phyloP scores from a whole-genome alignment of 1,139 yeast genomes.

The Pichia sp. region DNA sequence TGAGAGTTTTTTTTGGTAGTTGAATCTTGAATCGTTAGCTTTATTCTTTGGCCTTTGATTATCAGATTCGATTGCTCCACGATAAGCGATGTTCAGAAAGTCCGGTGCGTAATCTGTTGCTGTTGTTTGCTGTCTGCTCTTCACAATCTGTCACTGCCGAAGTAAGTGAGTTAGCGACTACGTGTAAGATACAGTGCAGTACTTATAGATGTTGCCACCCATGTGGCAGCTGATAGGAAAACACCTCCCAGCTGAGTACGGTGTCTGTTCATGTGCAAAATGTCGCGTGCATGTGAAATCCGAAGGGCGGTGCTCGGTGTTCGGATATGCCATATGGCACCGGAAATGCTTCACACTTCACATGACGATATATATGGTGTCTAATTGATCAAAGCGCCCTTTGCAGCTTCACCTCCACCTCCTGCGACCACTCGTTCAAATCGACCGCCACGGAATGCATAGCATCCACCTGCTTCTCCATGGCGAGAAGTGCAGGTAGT shows the following conservation, averaged over 20 bases:
- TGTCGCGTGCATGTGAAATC: not conserved
- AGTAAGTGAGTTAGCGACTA: too few relatives aligned
- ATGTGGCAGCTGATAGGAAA: not conserved
- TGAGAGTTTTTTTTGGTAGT: too few relatives aligned
- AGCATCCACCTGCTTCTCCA: constrained; percentile 41
- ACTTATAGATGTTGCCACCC: too few relatives aligned
- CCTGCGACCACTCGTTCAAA: constrained; percentile 54
- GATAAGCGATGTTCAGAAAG: too few relatives aligned
- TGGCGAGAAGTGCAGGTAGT: constrained; percentile 29
- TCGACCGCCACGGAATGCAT: constrained; percentile 45
- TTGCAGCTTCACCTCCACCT: constrained; percentile 36
- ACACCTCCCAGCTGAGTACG: not conserved
- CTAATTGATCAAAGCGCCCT: not conserved
- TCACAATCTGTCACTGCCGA: too few relatives aligned
- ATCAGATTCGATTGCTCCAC: too few relatives aligned
- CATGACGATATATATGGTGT: too few relatives aligned
- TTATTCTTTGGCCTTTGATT: too few relatives aligned
- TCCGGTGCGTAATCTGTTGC: too few relatives aligned
- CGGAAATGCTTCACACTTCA: not conserved
- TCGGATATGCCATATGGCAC: not conserved
- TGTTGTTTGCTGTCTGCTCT: too few relatives aligned
- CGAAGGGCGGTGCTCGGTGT: not conserved
- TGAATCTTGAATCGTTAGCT: too few relatives aligned
- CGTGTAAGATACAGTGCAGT: too few relatives aligned
- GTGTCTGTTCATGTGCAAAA: not conserved